Base-by-base conservation (phyloP, 2,329 filamentous ascomycete genomes). In the Cercospora janseana region DNA sequence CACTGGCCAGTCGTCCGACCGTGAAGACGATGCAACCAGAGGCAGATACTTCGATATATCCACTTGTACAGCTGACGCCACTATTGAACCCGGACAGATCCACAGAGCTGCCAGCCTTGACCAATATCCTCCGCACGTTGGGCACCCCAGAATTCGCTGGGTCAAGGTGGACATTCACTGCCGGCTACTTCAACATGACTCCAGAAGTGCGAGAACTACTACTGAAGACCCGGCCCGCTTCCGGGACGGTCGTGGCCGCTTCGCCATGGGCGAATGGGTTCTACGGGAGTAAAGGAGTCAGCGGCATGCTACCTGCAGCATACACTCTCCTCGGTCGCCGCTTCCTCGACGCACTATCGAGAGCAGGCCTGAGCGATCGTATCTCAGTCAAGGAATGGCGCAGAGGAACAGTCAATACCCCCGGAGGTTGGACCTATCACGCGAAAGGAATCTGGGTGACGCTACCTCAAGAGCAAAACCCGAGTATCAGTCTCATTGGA, bases 141-240 rank as follows among this genome's bases (percentile, higher is more conserved):
- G 78, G 85, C 0, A 72, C 69, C 79, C 86, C 0, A 16, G 72
- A 77, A 4, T 87, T 88, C 61, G 73, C 76, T 7, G 78, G 81
- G 26, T 87, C 87, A 0, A 85, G 82, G 10, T 98, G 93, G 93
- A 93, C 89, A 0, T 97, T 98, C 69, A 97, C 93, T 1, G 93
- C 93, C 0, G 93, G 93, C 45, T 98, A 98, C 73, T 98, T 98
- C 75, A 98, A 98, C 73, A 95, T 95, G 49, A 90, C 90, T 5
- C 86, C 90, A 0, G 83, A 85, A 3, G 80, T 97, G 15, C 91
- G 88, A 2, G 80, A 84, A 29, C 79, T 95, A 0, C 77, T 98
- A 0, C 82, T 98, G 24, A 76, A 79, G 5, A 90, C 88, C 0
- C 79, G 83, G 1, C 86, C 85, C 0, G 70, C 72, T 1, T 77